phyloP scores from a whole-genome alignment of 306 rosid species.

The Prinsepia uniflora region DNA sequence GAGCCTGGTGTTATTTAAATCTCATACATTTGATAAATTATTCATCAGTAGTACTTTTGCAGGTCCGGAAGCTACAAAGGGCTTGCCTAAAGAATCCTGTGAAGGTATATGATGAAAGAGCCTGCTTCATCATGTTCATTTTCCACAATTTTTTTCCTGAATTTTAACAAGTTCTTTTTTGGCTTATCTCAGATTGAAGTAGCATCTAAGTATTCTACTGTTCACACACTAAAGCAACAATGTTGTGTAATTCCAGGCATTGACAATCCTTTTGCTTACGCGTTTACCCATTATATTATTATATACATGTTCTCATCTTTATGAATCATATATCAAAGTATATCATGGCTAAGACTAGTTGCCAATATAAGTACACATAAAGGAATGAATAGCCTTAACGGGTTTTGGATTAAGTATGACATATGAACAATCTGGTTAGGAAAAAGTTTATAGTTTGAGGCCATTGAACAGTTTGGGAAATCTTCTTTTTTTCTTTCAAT shows the following conservation, averaged over 20 bases:
- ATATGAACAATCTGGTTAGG: background rate
- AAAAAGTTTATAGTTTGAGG: background rate
- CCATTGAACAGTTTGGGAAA: background rate
- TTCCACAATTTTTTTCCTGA: background rate
- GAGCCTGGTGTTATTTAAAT: too few relatives aligned
- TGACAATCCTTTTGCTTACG: conserved; percentile 20
- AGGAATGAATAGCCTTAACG: background rate
- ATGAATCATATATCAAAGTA: background rate
- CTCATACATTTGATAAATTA: background rate
- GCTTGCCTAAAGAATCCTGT: conserved; percentile 85
- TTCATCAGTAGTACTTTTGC: conserved; percentile 22
- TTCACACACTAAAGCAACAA: conserved; percentile 80
- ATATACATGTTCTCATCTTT: background rate
- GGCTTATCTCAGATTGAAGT: conserved; percentile 71
- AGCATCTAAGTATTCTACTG: conserved; percentile 79
- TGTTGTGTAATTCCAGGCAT: conserved; percentile 64
- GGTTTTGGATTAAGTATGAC: background rate
- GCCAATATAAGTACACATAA: background rate
- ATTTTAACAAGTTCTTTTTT: conserved; percentile 14
- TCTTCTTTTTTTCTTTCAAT: background rate
- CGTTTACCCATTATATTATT: background rate
- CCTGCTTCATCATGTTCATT: background rate
- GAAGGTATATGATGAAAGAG: conserved; percentile 47
- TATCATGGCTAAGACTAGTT: background rate
- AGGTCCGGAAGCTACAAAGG: conserved; percentile 91